phyloP scores from a whole-genome alignment of 192 early-diverging fungal species.

The Coemansia sp. region DNA sequence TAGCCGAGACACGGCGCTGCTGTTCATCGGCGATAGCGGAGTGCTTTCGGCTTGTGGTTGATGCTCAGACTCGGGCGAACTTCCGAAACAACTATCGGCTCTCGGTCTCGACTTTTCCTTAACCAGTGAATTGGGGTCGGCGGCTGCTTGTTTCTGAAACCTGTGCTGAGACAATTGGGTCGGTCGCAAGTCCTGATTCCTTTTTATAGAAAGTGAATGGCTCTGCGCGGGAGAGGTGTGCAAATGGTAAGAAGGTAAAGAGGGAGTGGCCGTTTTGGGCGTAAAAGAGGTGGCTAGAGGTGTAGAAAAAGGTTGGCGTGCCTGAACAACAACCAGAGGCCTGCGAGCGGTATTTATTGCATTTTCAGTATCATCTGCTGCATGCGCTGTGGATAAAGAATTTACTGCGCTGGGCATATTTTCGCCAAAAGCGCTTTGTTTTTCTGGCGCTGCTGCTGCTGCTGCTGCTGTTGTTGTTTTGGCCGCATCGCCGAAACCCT shows the following conservation, averaged over 20 bases:
- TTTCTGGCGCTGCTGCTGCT: not conserved
- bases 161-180: not conserved
- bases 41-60: not conserved
- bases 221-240: not conserved
- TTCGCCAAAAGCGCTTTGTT: not conserved
- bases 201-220: not conserved
- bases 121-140: not conserved
- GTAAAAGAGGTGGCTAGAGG: not conserved
- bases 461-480: not conserved
- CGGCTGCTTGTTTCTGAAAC: not conserved
- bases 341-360: not conserved
- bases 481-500: not conserved
- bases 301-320: not conserved
- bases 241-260: not conserved
- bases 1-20: not conserved
- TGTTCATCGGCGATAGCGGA: not conserved
- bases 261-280: not conserved
- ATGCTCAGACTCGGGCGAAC: not conserved
- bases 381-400: not conserved
- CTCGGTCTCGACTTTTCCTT: not conserved
- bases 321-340: constrained; percentile 1
- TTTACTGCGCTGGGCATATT: not conserved
- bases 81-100: not conserved
- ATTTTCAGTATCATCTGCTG: not conserved
- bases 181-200: not conserved